These are phyloP conservation scores for Escovopsis weberi DNA, from an alignment of 2,329 filamentous ascomycete genomes.

Conservation along the genomic window DNA sequence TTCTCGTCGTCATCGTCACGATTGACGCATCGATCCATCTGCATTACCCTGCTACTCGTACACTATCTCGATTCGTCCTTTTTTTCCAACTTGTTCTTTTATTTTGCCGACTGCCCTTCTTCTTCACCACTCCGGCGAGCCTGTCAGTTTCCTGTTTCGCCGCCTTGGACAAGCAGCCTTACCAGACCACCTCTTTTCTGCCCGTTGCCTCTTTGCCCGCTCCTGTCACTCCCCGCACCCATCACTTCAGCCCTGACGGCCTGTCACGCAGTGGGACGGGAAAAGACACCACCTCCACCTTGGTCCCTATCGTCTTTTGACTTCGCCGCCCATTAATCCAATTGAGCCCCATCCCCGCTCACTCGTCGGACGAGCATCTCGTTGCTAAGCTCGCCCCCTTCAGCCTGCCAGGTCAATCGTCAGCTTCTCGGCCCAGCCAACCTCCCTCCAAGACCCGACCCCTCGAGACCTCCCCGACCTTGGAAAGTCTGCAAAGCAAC, in stretches of 20 bases:
- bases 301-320: neutral
- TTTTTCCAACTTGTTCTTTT: neutral
- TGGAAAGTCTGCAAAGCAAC: neutral
- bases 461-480: neutral
- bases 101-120: neutral
- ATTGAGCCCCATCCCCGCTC: neutral
- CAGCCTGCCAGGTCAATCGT: conserved; percentile 1
- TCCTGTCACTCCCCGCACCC: conserved; percentile 4
- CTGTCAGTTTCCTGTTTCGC: conserved; percentile 1
- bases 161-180: neutral
- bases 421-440: neutral
- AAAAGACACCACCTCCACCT: conserved; percentile 1
- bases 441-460: neutral
- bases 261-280: neutral
- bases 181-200: conserved; percentile 4
- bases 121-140: neutral
- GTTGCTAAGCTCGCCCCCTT: conserved; percentile 2
- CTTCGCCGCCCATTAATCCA: neutral
- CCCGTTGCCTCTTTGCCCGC: conserved; percentile 3
- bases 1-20: conserved; percentile 9
- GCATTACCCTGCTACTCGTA: conserved; percentile 1
- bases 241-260: conserved; percentile 5
- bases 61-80: neutral
- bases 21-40: conserved; percentile 14
- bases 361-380: neutral